Evolutionary conservation across 139 green algal species (phyloP).

Genomic region (Zygnema cylindricum): DNA sequence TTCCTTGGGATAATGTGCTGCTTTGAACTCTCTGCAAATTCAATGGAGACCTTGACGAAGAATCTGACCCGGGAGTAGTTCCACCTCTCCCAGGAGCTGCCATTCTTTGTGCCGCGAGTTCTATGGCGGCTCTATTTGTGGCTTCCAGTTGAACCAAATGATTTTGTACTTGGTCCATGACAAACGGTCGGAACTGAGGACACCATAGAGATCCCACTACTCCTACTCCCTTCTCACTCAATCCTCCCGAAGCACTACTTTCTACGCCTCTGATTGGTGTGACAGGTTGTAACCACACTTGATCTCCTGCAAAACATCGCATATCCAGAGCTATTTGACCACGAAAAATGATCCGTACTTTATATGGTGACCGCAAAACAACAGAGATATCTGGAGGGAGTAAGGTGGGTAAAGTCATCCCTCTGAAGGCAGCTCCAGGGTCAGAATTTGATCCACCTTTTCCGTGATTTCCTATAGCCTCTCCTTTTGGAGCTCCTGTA

Average conservation of each 20-base stretch:
- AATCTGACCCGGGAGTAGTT: background rate
- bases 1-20: background rate
- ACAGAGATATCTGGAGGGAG: background rate
- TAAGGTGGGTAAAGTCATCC: background rate
- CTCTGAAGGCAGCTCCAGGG: background rate
- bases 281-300: slow-evolving; percentile 52
- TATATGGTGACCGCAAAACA: slow-evolving; percentile 1
- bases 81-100: background rate
- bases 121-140: background rate
- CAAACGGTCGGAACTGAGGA: slow-evolving; percentile 42
- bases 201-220: slow-evolving; percentile 15
- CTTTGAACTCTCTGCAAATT: background rate
- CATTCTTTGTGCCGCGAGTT: background rate
- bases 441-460: background rate
- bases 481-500: background rate
- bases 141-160: background rate
- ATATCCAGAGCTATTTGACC: slow-evolving; percentile 44
- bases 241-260: background rate
- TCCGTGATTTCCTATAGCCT: background rate
- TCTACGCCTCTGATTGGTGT: background rate
- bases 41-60: background rate
- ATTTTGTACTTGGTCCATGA: slow-evolving; percentile 22
- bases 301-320: slow-evolving; percentile 47
- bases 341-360: background rate
- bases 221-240: slow-evolving; percentile 24